Percentiles rank a stretch among this genome's conserved stretches.
Conservation (phyloP, 345 rosid genomes). For the Cochlearia excelsa region DNA sequence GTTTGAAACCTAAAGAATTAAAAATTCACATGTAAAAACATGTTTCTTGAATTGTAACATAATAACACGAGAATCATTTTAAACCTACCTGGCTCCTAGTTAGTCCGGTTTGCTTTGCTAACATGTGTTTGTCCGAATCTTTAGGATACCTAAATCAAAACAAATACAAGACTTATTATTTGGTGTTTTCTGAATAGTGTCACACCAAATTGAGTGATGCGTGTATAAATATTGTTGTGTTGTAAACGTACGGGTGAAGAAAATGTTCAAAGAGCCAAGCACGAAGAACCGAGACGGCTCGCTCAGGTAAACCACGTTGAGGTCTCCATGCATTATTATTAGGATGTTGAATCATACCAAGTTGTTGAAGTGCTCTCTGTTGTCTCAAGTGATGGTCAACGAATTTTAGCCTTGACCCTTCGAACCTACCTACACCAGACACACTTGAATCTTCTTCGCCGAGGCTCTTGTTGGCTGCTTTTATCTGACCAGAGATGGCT, state of each 20-base stretch:
- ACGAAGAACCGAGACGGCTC: slow-evolving; percentile 92
- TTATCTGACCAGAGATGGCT: slow-evolving; percentile 79
- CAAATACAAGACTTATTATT: slow-evolving; percentile 3
- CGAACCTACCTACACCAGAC: slow-evolving; percentile 56
- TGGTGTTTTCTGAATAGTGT: not conserved
- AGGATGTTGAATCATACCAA: slow-evolving; percentile 92
- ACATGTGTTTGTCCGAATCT: slow-evolving; percentile 89
- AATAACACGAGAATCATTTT: not conserved
- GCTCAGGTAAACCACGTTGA: slow-evolving; percentile 91
- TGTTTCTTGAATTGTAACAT: not conserved
- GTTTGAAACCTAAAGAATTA: slow-evolving; percentile 70
- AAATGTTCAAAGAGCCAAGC: slow-evolving; percentile 99
- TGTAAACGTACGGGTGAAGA: slow-evolving; percentile 81
- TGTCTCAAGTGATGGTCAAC: slow-evolving; percentile 92
- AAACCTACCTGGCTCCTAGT: slow-evolving; percentile 77
- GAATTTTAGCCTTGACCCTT: slow-evolving; percentile 88
- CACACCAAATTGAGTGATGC: not conserved
- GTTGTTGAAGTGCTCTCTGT: slow-evolving; percentile 91
- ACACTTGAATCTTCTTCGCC: slow-evolving; percentile 73
- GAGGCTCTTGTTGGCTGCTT: slow-evolving; percentile 74
- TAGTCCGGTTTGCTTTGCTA: slow-evolving; percentile 95
- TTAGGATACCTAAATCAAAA: slow-evolving; percentile 71
- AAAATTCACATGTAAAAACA: not conserved
- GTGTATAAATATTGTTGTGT: not conserved
- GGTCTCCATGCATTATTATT: slow-evolving; percentile 94